These are phyloP conservation scores for Pseudonectria foliicola DNA, from an alignment of 2,329 filamentous ascomycete genomes.

Conservation along the genomic window DNA sequence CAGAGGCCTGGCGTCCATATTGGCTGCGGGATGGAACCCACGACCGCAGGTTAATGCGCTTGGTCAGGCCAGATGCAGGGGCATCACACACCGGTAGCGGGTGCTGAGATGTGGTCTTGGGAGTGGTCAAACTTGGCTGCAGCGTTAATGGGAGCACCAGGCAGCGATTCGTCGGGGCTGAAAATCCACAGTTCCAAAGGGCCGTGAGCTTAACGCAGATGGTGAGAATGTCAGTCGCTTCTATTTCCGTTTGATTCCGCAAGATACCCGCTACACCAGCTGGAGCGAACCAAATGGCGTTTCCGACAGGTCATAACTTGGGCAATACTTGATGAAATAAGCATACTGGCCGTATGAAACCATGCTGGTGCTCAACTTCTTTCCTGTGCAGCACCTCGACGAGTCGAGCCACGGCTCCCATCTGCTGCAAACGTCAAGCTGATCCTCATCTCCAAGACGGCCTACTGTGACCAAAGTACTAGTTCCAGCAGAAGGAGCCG, in stretches of 20 bases:
- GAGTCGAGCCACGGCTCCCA: constrained; percentile 17
- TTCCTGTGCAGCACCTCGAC: constrained; percentile 9
- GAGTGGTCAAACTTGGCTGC: constrained; percentile 25
- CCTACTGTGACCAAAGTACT: constrained; percentile 44
- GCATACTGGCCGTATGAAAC: constrained; percentile 42
- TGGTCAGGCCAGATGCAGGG: constrained; percentile 41
- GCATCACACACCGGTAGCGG: constrained; percentile 38
- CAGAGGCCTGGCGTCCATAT: constrained; percentile 42
- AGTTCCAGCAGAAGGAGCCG: constrained; percentile 60
- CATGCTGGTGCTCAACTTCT: constrained; percentile 38
- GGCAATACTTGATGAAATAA: constrained; percentile 29
- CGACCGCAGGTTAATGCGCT: constrained; percentile 49
- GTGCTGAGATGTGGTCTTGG: constrained; percentile 35
- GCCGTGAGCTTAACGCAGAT: constrained; percentile 35
- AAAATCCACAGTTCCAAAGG: constrained; percentile 27
- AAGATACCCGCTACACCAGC: constrained; percentile 30
- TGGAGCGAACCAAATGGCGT: constrained; percentile 26
- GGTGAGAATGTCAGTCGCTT: constrained; percentile 29
- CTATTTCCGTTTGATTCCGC: constrained; percentile 41
- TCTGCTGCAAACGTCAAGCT: constrained; percentile 12
- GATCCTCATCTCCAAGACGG: constrained; percentile 29
- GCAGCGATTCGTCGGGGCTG: constrained; percentile 1
- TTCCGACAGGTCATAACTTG: constrained; percentile 36
- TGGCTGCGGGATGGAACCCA: constrained; percentile 35
- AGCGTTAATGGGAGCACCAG: constrained; percentile 16